These are phyloP conservation scores for Carex scoparia DNA, from an alignment of 176 grass and related monocot genomes.

Conservation along the genomic window DNA sequence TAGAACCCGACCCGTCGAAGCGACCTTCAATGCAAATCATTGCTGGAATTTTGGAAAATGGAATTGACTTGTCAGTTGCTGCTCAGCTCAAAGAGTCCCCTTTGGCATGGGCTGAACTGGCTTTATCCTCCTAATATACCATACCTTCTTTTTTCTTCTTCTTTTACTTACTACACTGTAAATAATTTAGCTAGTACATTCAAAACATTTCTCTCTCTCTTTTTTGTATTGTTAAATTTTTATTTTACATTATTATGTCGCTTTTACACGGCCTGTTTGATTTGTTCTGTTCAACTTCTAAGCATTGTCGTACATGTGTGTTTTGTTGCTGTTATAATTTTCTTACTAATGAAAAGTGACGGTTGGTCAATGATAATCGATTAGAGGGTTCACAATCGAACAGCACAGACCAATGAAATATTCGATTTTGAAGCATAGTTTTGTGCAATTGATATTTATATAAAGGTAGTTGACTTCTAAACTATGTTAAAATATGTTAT, in stretches of 20 bases:
- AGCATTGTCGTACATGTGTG: not conserved
- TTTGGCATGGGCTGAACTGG: constrained; percentile 81
- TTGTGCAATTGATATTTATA: not conserved
- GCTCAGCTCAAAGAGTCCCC: constrained; percentile 77
- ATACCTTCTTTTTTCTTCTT: not conserved
- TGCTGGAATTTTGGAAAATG: constrained; percentile 59
- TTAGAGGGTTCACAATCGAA: not conserved
- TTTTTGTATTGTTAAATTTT: not conserved
- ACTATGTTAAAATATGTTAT: too few species aligned
- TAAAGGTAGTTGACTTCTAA: too few species aligned
- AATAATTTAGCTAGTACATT: constrained; percentile 18
- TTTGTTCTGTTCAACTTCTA: not conserved
- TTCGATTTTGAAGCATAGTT: not conserved
- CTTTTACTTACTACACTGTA: constrained; percentile 9
- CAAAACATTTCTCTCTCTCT: not conserved
- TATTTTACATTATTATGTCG: not conserved
- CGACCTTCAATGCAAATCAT: constrained; percentile 91
- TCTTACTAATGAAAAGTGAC: not conserved
- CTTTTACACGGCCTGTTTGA: not conserved
- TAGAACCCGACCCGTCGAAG: constrained; percentile 78
- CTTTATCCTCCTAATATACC: constrained; percentile 48
- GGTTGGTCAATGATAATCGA: not conserved
- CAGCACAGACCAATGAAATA: not conserved
- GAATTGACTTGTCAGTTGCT: constrained; percentile 57
- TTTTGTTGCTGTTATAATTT: not conserved